Conservation (phyloP, 257 asterid species). For the Linderniella brevidens region DNA sequence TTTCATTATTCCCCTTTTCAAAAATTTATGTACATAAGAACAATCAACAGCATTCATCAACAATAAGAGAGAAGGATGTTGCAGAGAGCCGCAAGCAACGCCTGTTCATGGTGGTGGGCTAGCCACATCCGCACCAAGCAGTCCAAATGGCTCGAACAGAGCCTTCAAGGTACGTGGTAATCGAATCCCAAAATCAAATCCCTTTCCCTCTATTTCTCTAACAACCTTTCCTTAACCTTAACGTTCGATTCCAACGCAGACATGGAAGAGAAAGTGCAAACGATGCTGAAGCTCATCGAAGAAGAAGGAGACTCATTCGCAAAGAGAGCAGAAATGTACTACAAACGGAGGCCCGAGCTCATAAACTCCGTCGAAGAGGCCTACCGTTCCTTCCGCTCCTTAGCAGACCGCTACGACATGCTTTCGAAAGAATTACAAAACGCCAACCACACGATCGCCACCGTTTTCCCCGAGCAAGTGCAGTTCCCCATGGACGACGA, state of each 20-base stretch:
- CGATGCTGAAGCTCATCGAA: slow-evolving; percentile 52
- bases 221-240: not conserved
- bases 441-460: slow-evolving; percentile 71
- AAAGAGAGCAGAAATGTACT: slow-evolving; percentile 89
- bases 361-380: slow-evolving; percentile 58
- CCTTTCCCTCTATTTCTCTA: not conserved
- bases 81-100: slow-evolving; percentile 61
- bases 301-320: slow-evolving; percentile 90
- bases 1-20: not conserved
- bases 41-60: not conserved
- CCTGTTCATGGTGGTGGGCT: slow-evolving; percentile 78
- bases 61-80: slow-evolving; percentile 16
- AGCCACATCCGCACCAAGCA: slow-evolving; percentile 57
- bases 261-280: slow-evolving; percentile 76
- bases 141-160: slow-evolving; percentile 54
- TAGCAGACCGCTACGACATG: slow-evolving; percentile 81
- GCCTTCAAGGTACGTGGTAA: slow-evolving; percentile 42
- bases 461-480: slow-evolving; percentile 65
- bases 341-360: slow-evolving; percentile 80
- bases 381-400: slow-evolving; percentile 42
- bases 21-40: not conserved
- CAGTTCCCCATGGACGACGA: slow-evolving; percentile 47
- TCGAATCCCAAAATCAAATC: too few species aligned
- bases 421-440: slow-evolving; percentile 73
- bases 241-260: slow-evolving; percentile 20